Base-by-base conservation (phyloP, 2,329 filamentous ascomycete species). In the Geosmithia flava region DNA sequence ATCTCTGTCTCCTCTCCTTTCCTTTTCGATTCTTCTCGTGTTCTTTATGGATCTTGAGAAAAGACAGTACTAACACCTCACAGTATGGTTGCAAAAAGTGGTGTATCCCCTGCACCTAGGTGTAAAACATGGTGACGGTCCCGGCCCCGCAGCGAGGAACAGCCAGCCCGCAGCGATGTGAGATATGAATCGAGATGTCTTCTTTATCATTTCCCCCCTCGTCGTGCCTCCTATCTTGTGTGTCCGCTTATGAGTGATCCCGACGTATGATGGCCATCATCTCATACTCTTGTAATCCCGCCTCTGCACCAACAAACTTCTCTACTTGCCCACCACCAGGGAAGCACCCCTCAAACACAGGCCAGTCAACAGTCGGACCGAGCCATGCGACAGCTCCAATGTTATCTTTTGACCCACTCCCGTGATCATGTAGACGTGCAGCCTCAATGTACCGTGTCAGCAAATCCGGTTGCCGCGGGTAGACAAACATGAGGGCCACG, bases 391-490 rank as follows among this genome's bases (percentile, higher is more conserved):
- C 46, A 11, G 47, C 44, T 7, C 46, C 17, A 5, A 57, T 44
- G 23, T 27, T 27, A 29, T 6, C 19, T 7, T 10, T 8, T 8
- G 33, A 39, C 8, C 33, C 40, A 6, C 15, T 7, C 17, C 20
- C 15, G 8, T 44, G 10, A 39, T 40, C 3, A 52, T 19, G 5
- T 48, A 42, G 29, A 47, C 39, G 29, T 51, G 42, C 10, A 29
- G 15, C 37, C n/a, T 53, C 45, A 5, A 59, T 48, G 27, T 66
- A 66, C 33, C 50, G 51, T 7, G 48, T 43, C 16, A 65, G 55
- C 11, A 66, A 30, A 1, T 44, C 45, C 1, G 57, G 56, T 23
- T 62, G 59, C 2, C 63, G 61, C 13, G 63, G 63, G 29, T 66
- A 66, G 8, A 60, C 56, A 49, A 66, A 66, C 49, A 65, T 48